phyloP scores from a whole-genome alignment of 2,329 filamentous ascomycete genomes.

The Aspergillus spinulosporus region DNA sequence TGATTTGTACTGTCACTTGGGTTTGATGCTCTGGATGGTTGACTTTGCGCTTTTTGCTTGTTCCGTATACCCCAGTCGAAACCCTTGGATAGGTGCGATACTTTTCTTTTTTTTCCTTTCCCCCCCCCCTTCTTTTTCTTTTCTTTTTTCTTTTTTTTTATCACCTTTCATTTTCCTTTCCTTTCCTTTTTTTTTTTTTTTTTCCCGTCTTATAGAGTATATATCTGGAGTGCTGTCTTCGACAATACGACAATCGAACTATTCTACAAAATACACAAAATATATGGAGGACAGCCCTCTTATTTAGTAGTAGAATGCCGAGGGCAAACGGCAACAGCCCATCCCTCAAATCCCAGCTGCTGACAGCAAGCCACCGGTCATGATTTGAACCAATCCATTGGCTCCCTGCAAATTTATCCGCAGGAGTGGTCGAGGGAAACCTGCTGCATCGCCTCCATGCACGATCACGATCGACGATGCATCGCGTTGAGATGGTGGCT shows the following conservation, averaged over 20 bases:
- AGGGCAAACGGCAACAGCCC: too few species aligned
- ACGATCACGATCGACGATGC: not conserved
- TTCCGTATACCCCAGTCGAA: slow-evolving; percentile 8
- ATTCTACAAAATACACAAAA: too few species aligned
- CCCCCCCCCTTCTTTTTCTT: too few species aligned
- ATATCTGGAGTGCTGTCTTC: not conserved
- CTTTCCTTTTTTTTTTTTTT: too few species aligned
- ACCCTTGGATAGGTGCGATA: slow-evolving; percentile 7
- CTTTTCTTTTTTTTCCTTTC: not conserved
- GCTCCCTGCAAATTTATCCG: not conserved
- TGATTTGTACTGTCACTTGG: not conserved
- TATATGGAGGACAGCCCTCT: too few species aligned
- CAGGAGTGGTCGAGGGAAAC: not conserved
- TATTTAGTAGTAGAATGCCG: too few species aligned
- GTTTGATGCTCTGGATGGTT: not conserved
- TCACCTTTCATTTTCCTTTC: too few species aligned
- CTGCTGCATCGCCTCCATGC: not conserved
- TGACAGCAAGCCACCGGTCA: not conserved
- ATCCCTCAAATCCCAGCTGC: not conserved
- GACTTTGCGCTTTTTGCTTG: not conserved
- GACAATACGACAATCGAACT: too few species aligned
- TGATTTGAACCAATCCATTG: not conserved
- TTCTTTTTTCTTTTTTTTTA: too few species aligned
- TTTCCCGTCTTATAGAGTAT: not conserved
- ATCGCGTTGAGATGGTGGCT: not conserved